Evolutionary conservation across 306 rosid genomes (phyloP).

Genomic region (Gillenia trifoliata): DNA sequence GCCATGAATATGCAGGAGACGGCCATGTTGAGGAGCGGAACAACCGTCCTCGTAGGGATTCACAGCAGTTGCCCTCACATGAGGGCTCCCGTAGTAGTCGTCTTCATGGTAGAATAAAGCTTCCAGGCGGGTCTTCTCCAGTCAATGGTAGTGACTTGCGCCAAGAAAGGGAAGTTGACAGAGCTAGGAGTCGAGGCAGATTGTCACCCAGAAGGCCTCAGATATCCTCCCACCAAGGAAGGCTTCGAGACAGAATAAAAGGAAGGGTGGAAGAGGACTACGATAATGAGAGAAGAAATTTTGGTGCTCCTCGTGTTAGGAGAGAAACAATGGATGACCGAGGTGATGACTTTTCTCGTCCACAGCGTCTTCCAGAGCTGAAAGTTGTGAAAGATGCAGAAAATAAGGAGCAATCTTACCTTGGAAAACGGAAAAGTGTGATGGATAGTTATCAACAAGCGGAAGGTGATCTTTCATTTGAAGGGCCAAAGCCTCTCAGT

Average conservation of each 20-base stretch:
- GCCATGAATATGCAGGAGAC: slow-evolving; percentile 44
- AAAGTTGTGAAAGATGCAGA: slow-evolving; percentile 44
- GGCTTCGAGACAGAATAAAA: slow-evolving; percentile 65
- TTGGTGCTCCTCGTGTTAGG: slow-evolving; percentile 33
- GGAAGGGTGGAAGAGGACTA: slow-evolving; percentile 52
- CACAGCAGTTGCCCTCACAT: slow-evolving; percentile 36
- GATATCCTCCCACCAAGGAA: slow-evolving; percentile 51
- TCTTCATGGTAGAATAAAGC: slow-evolving; percentile 77
- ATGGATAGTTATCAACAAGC: slow-evolving; percentile 34
- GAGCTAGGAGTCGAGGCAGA: slow-evolving; percentile 51
- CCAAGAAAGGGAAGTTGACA: slow-evolving; percentile 55
- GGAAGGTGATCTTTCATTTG: slow-evolving; percentile 57
- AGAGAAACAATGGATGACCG: slow-evolving; percentile 46
- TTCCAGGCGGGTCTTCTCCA: slow-evolving; percentile 43
- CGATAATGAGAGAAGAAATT: slow-evolving; percentile 42
- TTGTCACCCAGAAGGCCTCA: slow-evolving; percentile 61
- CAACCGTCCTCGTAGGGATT: slow-evolving; percentile 48
- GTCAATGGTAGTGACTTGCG: slow-evolving; percentile 35
- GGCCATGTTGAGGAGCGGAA: slow-evolving; percentile 53
- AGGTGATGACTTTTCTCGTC: slow-evolving; percentile 43
- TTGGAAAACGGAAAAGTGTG: slow-evolving; percentile 52
- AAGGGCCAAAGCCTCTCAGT: slow-evolving; percentile 90
- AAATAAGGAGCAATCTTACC: slow-evolving; percentile 45
- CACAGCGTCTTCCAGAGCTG: slow-evolving; percentile 65
- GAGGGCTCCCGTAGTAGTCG: slow-evolving; percentile 64